Percentiles rank a stretch among this genome's conserved stretches.
These are phyloP conservation scores for Sistotremastrum niveocremeum DNA, from an alignment of 768 basidiomycete genomes.

Conservation along the genomic window DNA sequence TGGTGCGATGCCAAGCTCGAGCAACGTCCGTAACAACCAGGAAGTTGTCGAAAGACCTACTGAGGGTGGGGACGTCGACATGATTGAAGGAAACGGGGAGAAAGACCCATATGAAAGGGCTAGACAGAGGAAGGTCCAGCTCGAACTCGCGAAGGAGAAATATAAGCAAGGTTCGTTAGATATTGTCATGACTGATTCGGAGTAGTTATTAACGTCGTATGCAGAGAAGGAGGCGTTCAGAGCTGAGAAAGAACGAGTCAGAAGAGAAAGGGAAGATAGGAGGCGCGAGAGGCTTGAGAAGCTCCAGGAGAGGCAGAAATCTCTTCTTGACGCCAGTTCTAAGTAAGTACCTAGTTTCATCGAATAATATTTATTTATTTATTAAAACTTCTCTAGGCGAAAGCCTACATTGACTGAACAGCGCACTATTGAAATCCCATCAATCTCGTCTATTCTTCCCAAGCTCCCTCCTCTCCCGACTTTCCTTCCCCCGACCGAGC, in stretches of 20 bases:
- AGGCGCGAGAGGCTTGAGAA: conserved; percentile 23
- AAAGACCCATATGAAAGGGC: conserved; percentile 13
- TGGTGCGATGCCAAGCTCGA: not conserved
- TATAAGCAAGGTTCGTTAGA: conserved; percentile 29
- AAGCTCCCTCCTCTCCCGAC: too few species aligned
- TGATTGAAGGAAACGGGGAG: not conserved
- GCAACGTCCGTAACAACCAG: not conserved
- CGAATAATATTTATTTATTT: not conserved
- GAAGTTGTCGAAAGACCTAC: conserved; percentile 1
- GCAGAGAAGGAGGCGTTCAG: not conserved
- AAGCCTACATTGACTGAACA: too few species aligned
- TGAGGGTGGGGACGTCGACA: conserved; percentile 2
- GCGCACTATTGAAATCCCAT: too few species aligned
- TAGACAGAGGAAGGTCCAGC: conserved; percentile 21
- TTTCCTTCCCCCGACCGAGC: too few species aligned
- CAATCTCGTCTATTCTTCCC: too few species aligned
- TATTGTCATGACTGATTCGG: too few species aligned
- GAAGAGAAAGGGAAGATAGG: conserved; percentile 39
- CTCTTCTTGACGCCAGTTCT: conserved; percentile 1
- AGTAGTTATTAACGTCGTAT: conserved; percentile 2
- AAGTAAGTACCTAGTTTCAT: conserved; percentile 6
- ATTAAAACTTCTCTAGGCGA: not conserved
- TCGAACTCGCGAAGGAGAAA: conserved; percentile 50
- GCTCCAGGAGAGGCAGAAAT: conserved; percentile 4
- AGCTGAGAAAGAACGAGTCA: conserved; percentile 55